These are phyloP conservation scores for Boechera divaricarpa DNA, from an alignment of 345 rosid species.

Conservation along the genomic window DNA sequence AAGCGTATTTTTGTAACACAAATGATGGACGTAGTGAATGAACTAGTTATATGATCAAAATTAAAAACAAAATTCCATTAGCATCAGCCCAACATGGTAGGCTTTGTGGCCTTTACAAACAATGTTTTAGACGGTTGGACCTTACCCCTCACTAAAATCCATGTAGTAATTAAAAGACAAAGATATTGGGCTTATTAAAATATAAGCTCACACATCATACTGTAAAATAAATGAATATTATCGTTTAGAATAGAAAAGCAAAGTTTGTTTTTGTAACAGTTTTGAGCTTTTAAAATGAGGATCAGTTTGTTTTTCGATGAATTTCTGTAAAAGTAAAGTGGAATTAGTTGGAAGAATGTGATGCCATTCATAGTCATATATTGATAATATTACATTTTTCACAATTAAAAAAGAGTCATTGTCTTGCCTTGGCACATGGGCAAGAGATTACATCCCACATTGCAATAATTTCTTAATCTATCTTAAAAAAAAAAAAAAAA, in stretches of 20 bases:
- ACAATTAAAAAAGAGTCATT: constrained; percentile 20
- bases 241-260: not conserved
- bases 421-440: constrained; percentile 38
- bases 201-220: not conserved
- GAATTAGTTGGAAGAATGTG: constrained; percentile 30
- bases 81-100: not conserved
- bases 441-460: constrained; percentile 10
- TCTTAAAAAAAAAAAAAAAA: not conserved
- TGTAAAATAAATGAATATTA: not conserved
- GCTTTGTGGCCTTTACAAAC: not conserved
- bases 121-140: not conserved
- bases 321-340: constrained; percentile 26
- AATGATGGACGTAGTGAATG: not conserved
- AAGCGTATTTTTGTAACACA: not conserved
- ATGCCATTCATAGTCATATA: constrained; percentile 21
- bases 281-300: not conserved
- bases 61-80: not conserved
- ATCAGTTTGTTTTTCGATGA: not conserved
- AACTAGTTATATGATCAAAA: not conserved
- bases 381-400: constrained; percentile 8
- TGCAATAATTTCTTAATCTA: constrained; percentile 12
- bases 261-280: not conserved
- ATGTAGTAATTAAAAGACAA: not conserved
- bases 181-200: not conserved
- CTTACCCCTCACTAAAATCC: not conserved